Conservation (phyloP, 2,329 filamentous ascomycete species). For the Phoma sp. region DNA sequence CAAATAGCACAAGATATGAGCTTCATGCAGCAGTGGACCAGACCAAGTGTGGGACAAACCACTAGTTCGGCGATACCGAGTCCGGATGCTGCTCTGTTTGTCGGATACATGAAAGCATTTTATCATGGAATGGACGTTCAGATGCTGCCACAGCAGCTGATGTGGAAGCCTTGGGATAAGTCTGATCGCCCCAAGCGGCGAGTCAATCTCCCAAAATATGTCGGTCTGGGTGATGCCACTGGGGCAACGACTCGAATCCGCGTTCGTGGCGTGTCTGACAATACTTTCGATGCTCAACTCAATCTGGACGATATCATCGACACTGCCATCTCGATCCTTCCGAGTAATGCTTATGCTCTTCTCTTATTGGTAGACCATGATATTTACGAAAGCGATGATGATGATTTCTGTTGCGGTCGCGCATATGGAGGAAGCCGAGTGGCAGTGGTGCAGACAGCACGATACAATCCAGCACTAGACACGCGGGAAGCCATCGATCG, state of each 20-base stretch:
- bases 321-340: constrained; percentile 59
- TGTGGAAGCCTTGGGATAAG: constrained; percentile 58
- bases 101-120: constrained; percentile 55
- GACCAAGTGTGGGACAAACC: constrained; percentile 22
- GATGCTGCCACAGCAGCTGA: constrained; percentile 47
- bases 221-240: constrained; percentile 55
- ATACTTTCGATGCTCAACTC: constrained; percentile 58
- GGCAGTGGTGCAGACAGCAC: constrained; percentile 65
- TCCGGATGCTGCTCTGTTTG: constrained; percentile 39
- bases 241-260: constrained; percentile 48
- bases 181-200: constrained; percentile 2
- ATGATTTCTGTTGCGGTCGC: constrained; percentile 67
- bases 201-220: constrained; percentile 33
- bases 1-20: constrained; percentile 44
- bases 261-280: constrained; percentile 60
- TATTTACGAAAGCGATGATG: constrained; percentile 69
- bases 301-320: constrained; percentile 68
- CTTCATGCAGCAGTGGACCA: constrained; percentile 54
- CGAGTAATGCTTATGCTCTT: constrained; percentile 64
- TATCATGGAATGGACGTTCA: constrained; percentile 63
- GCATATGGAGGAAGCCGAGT: constrained; percentile 70
- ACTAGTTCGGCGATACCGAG: neutral
- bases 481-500: constrained; percentile 51
- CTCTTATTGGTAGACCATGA: constrained; percentile 66
- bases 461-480: constrained; percentile 64